phyloP scores from a whole-genome alignment of 106 monocot genomes.

The Dioscorea alata region DNA sequence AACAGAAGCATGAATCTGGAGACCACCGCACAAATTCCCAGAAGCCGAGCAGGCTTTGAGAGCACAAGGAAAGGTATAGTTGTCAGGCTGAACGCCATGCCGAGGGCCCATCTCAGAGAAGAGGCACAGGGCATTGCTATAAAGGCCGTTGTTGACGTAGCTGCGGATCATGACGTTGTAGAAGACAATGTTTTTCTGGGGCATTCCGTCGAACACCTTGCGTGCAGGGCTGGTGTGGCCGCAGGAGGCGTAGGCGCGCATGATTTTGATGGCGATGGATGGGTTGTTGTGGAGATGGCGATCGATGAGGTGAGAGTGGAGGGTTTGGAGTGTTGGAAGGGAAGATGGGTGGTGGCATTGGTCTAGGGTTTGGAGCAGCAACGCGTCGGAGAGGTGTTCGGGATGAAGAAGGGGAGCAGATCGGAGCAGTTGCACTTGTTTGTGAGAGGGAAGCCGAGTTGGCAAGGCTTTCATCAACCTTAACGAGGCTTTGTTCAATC shows the following conservation, averaged over 20 bases:
- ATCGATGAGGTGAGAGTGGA: constrained; percentile 29
- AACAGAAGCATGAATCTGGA: constrained; percentile 42
- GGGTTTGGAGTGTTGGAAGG: constrained; percentile 24
- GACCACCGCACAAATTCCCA: constrained; percentile 21
- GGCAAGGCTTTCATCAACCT: not conserved
- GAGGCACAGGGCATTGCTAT: constrained; percentile 43
- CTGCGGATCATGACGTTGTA: constrained; percentile 88
- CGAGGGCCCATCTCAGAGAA: constrained; percentile 29
- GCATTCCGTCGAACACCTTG: constrained; percentile 51
- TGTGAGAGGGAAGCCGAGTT: not conserved
- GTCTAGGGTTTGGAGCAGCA: constrained; percentile 31
- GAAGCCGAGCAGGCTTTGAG: constrained; percentile 57
- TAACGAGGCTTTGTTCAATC: not conserved
- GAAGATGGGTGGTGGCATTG: constrained; percentile 23
- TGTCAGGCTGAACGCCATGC: constrained; percentile 30
- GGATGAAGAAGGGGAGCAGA: not conserved
- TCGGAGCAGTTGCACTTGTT: not conserved
- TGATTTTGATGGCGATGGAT: constrained; percentile 52
- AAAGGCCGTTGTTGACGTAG: constrained; percentile 41
- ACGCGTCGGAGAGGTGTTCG: not conserved
- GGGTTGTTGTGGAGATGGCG: constrained; percentile 36
- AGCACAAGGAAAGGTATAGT: constrained; percentile 67
- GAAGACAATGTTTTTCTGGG: constrained; percentile 41
- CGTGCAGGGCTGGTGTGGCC: constrained; percentile 39
- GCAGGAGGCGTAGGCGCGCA: constrained; percentile 57